Evolutionary conservation across 345 rosid species (phyloP), one percentile per base, ranked within the genome.

Genomic region (Eucalyptus marginata): DNA sequence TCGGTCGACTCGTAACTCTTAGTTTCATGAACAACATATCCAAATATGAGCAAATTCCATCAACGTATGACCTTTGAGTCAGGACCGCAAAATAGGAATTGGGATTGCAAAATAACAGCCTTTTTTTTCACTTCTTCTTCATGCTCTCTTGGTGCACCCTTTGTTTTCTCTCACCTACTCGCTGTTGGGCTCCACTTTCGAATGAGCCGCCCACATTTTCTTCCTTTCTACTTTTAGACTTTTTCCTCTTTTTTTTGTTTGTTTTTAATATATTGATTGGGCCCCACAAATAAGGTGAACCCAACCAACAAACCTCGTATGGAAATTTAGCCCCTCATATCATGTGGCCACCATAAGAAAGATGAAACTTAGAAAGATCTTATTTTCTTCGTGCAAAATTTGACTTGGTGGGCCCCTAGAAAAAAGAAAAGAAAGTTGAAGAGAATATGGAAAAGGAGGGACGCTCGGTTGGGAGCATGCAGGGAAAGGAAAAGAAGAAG

Each of bases 1-100:
- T 24, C 3, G 3, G 2, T 56, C 0, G 3, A 56, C 5, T 24
- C 2, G 6, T 56, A 56, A 56, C 3, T 9, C 1, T 56, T 24
- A 29, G 6, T 56, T 56, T 56, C 13, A 9, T 56, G 62, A 56
- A 56, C 13, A 22, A 24, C 2, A 56, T 22, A 10, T 24, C 27
- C 0, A 22, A 56, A 56, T 56, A 22, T 56, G 27, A 56, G 62
- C 3, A 22, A 24, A 56, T 56, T 56, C 6, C 12, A 56, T 56
- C 12, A 10, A 56, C 0, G 0, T 56, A 22, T 56, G 62, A 24
- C 13, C 62, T 56, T 24, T 3, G 0, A 56, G 27, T 56, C 0
- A 4, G 0, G 62, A 56, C 1, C 5, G 27, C 27, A 54, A 54
- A 54, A 54, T 54, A 54, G 59, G 56, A 54, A 22, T 54, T 22